Evolutionary conservation across 495 filamentous ascomycete species (phyloP).

Genomic region (Penicillium dipodomyicola): DNA sequence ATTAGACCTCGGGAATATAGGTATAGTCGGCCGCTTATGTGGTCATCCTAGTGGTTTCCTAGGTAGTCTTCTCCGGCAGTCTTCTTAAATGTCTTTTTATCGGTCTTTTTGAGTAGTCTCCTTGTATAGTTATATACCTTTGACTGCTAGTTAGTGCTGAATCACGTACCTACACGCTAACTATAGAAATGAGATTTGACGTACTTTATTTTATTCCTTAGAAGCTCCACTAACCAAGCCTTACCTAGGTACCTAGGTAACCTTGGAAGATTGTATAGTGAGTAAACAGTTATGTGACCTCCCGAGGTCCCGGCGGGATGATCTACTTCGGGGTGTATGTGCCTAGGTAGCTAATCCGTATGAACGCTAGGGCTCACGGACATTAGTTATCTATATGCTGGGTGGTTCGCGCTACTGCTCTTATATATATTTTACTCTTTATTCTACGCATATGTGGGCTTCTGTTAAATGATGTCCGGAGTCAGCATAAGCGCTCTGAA

Average conservation of each 20-base stretch:
- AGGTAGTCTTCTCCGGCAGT: too few species aligned
- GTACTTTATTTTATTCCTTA: not conserved
- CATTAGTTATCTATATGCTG: not conserved
- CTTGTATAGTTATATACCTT: too few species aligned
- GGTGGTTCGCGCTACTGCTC: not conserved
- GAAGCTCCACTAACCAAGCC: not conserved
- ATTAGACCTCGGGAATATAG: too few species aligned
- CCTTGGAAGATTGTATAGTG: not conserved
- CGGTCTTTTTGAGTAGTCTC: too few species aligned
- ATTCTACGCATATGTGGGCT: not conserved
- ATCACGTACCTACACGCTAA: too few species aligned
- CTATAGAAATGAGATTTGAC: not conserved
- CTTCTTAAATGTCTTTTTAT: too few species aligned
- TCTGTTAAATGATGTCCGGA: not conserved
- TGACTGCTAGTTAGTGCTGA: too few species aligned
- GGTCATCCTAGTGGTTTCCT: too few species aligned
- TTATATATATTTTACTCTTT: not conserved
- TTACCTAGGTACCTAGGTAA: not conserved
- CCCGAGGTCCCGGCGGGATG: not conserved
- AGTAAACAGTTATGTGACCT: not conserved
- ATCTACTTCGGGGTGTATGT: not conserved
- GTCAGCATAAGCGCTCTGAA: not conserved
- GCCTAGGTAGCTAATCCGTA: not conserved
- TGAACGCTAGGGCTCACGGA: constrained; percentile 1
- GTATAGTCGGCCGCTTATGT: too few species aligned